Evolutionary conservation across 257 asterid species (phyloP).

Genomic region (Craterostigma plantagineum): DNA sequence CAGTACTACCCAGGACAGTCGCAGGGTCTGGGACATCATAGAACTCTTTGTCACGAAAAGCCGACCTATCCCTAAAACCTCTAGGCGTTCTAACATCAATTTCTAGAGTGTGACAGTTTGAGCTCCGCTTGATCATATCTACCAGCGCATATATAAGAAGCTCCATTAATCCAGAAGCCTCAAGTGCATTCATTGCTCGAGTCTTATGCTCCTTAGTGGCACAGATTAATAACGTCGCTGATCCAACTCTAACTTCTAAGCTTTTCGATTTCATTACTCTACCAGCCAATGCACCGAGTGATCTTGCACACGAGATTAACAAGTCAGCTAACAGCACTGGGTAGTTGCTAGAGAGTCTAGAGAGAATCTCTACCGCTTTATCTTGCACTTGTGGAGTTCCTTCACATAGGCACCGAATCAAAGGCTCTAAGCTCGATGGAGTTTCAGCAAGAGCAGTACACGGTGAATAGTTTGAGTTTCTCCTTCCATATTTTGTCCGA

Average conservation of each 20-base stretch:
- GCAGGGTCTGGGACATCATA: conserved; percentile 37
- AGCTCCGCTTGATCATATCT: conserved; percentile 50
- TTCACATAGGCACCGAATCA: conserved; percentile 67
- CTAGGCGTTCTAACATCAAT: conserved; percentile 28
- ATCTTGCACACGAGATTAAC: conserved; percentile 47
- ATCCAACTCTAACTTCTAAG: conserved; percentile 66
- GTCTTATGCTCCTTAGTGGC: conserved; percentile 50
- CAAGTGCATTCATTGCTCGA: conserved; percentile 36
- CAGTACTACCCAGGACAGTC: conserved; percentile 47
- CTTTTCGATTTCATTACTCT: conserved; percentile 53
- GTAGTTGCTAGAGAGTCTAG: conserved; percentile 59
- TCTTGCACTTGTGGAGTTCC: conserved; percentile 67
- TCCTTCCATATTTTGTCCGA: conserved; percentile 44
- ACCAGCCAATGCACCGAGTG: conserved; percentile 50
- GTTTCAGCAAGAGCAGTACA: conserved; percentile 81
- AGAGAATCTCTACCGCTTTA: conserved; percentile 68
- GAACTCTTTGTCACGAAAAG: conserved; percentile 24
- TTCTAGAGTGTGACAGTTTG: conserved; percentile 16
- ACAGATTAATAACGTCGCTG: conserved; percentile 44
- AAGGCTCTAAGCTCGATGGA: conserved; percentile 57
- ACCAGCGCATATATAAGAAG: conserved; percentile 50
- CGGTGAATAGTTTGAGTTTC: conserved; percentile 55
- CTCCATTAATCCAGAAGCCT: conserved; percentile 52
- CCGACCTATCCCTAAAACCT: conserved; percentile 42
- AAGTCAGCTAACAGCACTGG: conserved; percentile 52